Conservation (phyloP, 257 asterid genomes). For the Solanum appendiculatum region DNA sequence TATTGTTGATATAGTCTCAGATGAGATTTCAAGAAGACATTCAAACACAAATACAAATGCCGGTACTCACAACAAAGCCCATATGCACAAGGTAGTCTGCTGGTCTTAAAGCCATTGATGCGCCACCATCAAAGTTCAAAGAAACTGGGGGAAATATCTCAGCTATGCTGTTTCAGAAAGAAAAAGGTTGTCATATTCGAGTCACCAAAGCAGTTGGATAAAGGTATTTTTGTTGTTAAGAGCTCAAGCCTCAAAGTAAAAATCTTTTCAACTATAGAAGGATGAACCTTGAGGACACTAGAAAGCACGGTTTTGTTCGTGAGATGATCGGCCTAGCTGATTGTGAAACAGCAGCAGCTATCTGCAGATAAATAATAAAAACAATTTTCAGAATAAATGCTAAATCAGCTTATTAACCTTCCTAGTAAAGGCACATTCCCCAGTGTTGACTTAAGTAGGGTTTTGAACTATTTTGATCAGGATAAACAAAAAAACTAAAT, state of each 20-base stretch:
- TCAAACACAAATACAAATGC: background rate
- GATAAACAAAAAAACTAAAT: background rate
- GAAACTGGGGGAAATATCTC: slow-evolving; percentile 65
- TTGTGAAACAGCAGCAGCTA: slow-evolving; percentile 55
- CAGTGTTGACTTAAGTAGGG: background rate
- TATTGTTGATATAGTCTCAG: background rate
- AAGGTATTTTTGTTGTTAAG: background rate
- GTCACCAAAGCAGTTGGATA: background rate
- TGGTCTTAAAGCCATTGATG: slow-evolving; percentile 63
- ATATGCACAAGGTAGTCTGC: slow-evolving; percentile 56
- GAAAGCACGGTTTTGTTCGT: slow-evolving; percentile 59
- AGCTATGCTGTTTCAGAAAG: slow-evolving; percentile 32
- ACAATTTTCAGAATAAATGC: background rate
- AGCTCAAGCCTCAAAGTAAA: background rate
- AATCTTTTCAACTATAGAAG: background rate
- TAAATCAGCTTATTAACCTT: background rate
- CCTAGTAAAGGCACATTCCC: background rate
- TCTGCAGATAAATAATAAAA: slow-evolving; percentile 26
- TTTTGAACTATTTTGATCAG: background rate
- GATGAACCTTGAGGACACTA: slow-evolving; percentile 44
- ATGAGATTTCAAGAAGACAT: background rate
- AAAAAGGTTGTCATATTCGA: background rate
- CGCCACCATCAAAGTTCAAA: slow-evolving; percentile 67
- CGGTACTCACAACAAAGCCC: slow-evolving; percentile 57
- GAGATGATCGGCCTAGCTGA: slow-evolving; percentile 37